Conservation (phyloP, 345 rosid species). For the Tarenaya hassleriana region DNA sequence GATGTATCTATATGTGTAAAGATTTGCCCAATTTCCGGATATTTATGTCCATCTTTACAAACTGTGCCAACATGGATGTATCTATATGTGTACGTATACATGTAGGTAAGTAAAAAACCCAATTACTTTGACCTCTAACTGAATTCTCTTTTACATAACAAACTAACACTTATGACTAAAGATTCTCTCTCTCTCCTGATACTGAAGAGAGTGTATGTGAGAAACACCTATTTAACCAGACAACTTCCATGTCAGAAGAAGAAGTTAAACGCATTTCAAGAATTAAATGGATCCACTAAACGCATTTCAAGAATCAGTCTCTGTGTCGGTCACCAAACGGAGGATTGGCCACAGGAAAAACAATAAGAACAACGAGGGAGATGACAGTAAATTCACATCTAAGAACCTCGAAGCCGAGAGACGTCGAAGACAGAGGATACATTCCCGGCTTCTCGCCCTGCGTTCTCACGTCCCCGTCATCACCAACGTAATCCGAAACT, state of each 20-base stretch:
- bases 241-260: slow-evolving; percentile 16
- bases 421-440: slow-evolving; percentile 69
- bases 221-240: slow-evolving; percentile 23
- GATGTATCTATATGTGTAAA: no score
- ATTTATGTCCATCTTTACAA: no score
- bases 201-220: slow-evolving; percentile 25
- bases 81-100: no score
- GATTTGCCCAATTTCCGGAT: no score
- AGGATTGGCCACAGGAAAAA: slow-evolving; percentile 37
- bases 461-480: slow-evolving; percentile 80
- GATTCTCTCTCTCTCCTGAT: slow-evolving; percentile 25
- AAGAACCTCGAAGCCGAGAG: slow-evolving; percentile 81
- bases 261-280: no score
- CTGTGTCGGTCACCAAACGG: slow-evolving; percentile 23
- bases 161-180: slow-evolving; percentile 19
- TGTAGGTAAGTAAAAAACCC: no score
- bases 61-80: no score
- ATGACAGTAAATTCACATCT: slow-evolving; percentile 45
- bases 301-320: slow-evolving; percentile 12
- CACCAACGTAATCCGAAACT: slow-evolving; percentile 48
- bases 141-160: slow-evolving; percentile 30
- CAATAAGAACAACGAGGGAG: slow-evolving; percentile 21
- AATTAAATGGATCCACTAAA: slow-evolving; percentile 18
- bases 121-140: slow-evolving; percentile 17
- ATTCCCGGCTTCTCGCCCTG: slow-evolving; percentile 53